Evolutionary conservation across 805 yeast species (phyloP).

Genomic region (Candida sakaeoensis): DNA sequence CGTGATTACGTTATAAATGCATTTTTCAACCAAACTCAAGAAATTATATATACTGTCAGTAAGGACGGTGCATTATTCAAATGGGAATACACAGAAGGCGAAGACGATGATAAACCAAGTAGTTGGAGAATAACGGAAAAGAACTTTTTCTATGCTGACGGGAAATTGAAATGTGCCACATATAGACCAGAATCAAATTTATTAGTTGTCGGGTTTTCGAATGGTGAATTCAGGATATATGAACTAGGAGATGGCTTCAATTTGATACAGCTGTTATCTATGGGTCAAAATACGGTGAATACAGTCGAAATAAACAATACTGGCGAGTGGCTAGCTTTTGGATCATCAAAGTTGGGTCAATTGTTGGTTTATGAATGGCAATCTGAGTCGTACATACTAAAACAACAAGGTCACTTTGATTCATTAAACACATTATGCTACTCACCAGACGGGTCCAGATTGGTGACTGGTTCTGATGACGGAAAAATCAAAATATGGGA

Average conservation of each 20-base stretch:
- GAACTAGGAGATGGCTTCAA: conserved; percentile 74
- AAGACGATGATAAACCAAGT: conserved; percentile 32
- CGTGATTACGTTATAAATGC: conserved; percentile 85
- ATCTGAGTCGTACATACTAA: conserved; percentile 88
- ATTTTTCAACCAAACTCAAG: conserved; percentile 84
- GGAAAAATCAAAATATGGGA: conserved; percentile 98
- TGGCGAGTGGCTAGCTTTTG: conserved; percentile 98
- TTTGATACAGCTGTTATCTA: conserved; percentile 78
- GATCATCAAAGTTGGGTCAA: conserved; percentile 89
- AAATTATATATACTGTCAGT: conserved; percentile 83
- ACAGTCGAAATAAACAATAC: conserved; percentile 73
- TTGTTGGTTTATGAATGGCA: conserved; percentile 98
- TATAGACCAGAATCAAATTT: conserved; percentile 72
- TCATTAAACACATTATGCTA: conserved; percentile 78
- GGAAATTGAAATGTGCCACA: conserved; percentile 73
- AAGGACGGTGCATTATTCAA: conserved; percentile 91
- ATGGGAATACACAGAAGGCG: conserved; percentile 76
- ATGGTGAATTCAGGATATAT: conserved; percentile 88
- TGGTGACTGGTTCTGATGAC: conserved; percentile 94
- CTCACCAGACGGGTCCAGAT: conserved; percentile 90
- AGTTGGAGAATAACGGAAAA: conserved; percentile 84
- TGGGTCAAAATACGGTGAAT: conserved; percentile 88
- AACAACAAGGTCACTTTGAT: conserved; percentile 97
- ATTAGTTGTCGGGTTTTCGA: conserved; percentile 82
- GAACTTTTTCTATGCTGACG: conserved; percentile 68